Evolutionary conservation across 2,329 filamentous ascomycete species (phyloP).

Genomic region (Epichloe sibirici): DNA sequence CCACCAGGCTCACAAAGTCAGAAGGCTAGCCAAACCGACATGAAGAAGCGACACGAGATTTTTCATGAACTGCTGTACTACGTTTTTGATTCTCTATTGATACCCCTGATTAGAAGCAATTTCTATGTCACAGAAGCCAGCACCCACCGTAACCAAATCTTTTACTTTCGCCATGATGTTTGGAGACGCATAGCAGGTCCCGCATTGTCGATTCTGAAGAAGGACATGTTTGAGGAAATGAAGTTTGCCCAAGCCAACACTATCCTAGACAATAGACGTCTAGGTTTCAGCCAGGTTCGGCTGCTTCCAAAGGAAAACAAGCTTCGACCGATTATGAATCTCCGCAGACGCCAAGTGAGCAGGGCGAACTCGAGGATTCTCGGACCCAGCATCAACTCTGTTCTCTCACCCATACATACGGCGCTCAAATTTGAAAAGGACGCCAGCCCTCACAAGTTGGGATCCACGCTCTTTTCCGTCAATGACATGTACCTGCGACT

Average conservation of each 20-base stretch:
- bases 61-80: constrained; percentile 84
- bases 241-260: constrained; percentile 40
- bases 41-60: constrained; percentile 63
- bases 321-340: constrained; percentile 77
- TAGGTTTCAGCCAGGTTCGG: constrained; percentile 70
- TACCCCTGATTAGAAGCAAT: constrained; percentile 74
- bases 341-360: constrained; percentile 51
- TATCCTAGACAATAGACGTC: constrained; percentile 46
- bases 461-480: constrained; percentile 69
- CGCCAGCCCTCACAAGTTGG: constrained; percentile 48
- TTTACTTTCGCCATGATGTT: constrained; percentile 90
- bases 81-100: constrained; percentile 79
- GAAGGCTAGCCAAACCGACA: constrained; percentile 60
- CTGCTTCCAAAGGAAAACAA: constrained; percentile 66
- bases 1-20: constrained; percentile 32
- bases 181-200: constrained; percentile 72
- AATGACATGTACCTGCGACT: constrained; percentile 67
- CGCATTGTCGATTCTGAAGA: constrained; percentile 53
- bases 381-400: constrained; percentile 27
- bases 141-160: constrained; percentile 64
- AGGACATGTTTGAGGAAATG: constrained; percentile 69
- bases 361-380: constrained; percentile 51
- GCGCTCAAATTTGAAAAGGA: constrained; percentile 66
- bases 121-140: constrained; percentile 94
- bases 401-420: constrained; percentile 62